Percentiles rank a stretch among this genome's conserved stretches.
These are phyloP conservation scores for Carex scoparia DNA, from an alignment of 176 grass and related monocot genomes.

Conservation along the genomic window DNA sequence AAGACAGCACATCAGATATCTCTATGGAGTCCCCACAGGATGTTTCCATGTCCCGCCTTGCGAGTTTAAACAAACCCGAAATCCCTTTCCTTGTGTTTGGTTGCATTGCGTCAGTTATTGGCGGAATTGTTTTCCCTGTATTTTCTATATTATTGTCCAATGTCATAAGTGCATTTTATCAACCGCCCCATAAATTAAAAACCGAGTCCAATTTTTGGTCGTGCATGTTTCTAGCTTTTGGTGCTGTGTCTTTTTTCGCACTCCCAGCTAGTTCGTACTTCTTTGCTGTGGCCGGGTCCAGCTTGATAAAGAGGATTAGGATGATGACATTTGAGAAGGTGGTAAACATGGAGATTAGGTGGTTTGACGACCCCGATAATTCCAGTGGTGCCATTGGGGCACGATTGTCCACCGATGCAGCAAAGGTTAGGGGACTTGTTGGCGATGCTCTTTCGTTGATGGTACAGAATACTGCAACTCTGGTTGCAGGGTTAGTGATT, in stretches of 20 bases:
- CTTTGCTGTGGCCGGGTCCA: conserved; percentile 73
- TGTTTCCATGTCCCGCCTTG: conserved; percentile 67
- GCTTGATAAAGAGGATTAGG: conserved; percentile 77
- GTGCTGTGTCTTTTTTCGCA: conserved; percentile 59
- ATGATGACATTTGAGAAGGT: conserved; percentile 93
- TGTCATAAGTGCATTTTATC: conserved; percentile 76
- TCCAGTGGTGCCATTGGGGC: conserved; percentile 84
- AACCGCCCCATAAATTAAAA: conserved; percentile 58
- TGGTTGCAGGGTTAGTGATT: conserved; percentile 74
- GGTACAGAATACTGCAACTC: conserved; percentile 77
- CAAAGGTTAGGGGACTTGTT: conserved; percentile 73
- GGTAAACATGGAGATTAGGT: conserved; percentile 81
- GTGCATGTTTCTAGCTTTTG: conserved; percentile 84
- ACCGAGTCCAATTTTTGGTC: conserved; percentile 84
- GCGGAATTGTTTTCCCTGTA: conserved; percentile 74
- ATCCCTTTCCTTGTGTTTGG: conserved; percentile 64
- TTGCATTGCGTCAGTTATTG: conserved; percentile 59
- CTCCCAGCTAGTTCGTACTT: conserved; percentile 73
- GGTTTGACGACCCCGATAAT: conserved; percentile 82
- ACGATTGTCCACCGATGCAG: conserved; percentile 76
- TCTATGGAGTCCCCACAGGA: conserved; percentile 41
- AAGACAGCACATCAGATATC: conserved; percentile 42
- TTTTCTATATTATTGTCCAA: conserved; percentile 71
- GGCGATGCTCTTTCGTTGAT: conserved; percentile 74
- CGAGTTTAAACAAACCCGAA: conserved; percentile 79